These are phyloP conservation scores for Paspalum vaginatum DNA, from an alignment of 176 grass and related monocot genomes.

Conservation along the genomic window DNA sequence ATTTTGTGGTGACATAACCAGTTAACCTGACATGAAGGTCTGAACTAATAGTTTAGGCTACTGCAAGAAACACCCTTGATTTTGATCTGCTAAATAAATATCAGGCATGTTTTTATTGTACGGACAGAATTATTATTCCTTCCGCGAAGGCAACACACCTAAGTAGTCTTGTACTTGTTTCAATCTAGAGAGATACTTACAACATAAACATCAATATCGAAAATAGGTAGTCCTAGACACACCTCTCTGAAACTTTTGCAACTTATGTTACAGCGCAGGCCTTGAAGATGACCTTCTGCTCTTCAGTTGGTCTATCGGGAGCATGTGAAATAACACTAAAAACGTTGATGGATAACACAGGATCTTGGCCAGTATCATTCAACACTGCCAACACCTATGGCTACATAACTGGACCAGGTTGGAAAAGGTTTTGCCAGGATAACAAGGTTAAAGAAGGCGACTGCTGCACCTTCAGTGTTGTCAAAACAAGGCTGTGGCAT, in stretches of 20 bases:
- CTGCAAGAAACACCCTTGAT: too few species aligned
- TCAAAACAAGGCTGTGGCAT: conserved; percentile 23
- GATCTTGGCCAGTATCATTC: conserved; percentile 37
- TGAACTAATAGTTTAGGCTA: too few species aligned
- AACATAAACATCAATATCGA: too few species aligned
- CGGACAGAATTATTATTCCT: too few species aligned
- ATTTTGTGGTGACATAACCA: too few species aligned
- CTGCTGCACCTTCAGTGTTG: conserved; percentile 6
- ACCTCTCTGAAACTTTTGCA: background rate
- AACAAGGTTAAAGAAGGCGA: conserved; percentile 38
- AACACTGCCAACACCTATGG: conserved; percentile 8
- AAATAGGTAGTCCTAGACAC: too few species aligned
- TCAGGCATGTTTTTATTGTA: too few species aligned
- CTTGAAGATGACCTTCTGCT: conserved; percentile 28
- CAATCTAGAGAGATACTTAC: too few species aligned
- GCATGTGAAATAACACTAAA: conserved; percentile 27
- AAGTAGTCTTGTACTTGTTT: too few species aligned
- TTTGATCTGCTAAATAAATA: too few species aligned
- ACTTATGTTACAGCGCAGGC: conserved; percentile 21
- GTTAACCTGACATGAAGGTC: too few species aligned
- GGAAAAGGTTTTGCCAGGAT: conserved; percentile 40
- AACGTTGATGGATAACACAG: background rate
- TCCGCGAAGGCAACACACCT: too few species aligned
- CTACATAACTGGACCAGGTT: conserved; percentile 18
- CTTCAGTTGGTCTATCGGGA: conserved; percentile 21